Base-by-base conservation (phyloP, 768 basidiomycete species). In the Pleurotus tuber-regium region DNA sequence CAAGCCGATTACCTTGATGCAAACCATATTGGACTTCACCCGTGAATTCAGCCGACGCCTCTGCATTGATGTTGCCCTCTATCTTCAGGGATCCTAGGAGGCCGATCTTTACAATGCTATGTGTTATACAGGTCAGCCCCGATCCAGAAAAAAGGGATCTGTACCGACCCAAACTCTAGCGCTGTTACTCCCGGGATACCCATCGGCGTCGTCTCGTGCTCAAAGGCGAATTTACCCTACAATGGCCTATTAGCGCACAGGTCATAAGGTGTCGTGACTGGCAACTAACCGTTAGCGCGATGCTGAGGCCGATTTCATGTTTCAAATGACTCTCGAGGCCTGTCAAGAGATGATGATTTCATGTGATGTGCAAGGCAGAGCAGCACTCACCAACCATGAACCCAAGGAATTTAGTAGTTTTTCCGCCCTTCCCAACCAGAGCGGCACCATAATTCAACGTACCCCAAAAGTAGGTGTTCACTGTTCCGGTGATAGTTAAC, bases 401-500 rank as follows among this genome's bases (percentile, higher is more conserved):
- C 7, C 46, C 46, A 19, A 35, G 21, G 30, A 47, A 19, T 16
- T 21, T 12, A 18, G 30, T 18, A 19, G 33, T 12, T 8, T 31
- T 12, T 8, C 46, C 46, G 16, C 23, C 33, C 18, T 31, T 31
- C 9, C 46, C 46, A 30, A 21, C 33, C 4, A 30, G 29, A 19
- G 23, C 28, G 16, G 29, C 46, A 23, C 46, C 46, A 28, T 30
- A 47, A 10, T 31, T 47, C n/a, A n/a, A 6, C 9, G n/a, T 31
- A 10, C 31, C 46, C 46, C 46, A 47, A 18, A 47, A 47, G 30
- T 16, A 47, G 7, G 46, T 47, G 4, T 47, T 30, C 16, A 47
- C 29, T n/a, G 14, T 31, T 19, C 46, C 46, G 29, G 46, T 47
- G 31, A 47, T 30, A 16, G 46, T 21, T 11, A 47, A 12, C 14